Percentiles rank a stretch among this genome's conserved stretches.
Conservation (phyloP, 106 monocot genomes). For the Vanilla planifolia region DNA sequence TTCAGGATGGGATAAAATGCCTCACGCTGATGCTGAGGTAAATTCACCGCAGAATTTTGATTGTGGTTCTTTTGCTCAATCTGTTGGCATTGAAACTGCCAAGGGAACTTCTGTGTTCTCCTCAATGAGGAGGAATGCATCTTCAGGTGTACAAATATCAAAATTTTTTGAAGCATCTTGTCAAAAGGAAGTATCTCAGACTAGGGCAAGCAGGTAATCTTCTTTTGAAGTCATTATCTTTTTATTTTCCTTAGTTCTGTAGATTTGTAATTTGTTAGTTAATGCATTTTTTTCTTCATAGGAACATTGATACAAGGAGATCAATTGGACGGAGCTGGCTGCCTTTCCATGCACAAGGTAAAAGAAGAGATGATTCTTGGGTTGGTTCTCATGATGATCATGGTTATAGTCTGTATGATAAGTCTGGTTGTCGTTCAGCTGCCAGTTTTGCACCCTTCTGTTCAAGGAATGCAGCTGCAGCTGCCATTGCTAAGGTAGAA, state of each 20-base stretch:
- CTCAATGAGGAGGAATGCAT: slow-evolving; percentile 24
- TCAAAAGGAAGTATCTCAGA: slow-evolving; percentile 31
- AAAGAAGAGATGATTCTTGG: slow-evolving; percentile 31
- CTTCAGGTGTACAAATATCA: slow-evolving; percentile 29
- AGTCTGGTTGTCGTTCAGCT: slow-evolving; percentile 32
- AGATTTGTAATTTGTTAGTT: neutral
- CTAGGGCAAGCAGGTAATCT: slow-evolving; percentile 52
- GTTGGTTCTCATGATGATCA: slow-evolving; percentile 13
- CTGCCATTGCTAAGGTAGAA: slow-evolving; percentile 71
- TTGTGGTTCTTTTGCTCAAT: slow-evolving; percentile 5
- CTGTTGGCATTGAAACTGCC: slow-evolving; percentile 7
- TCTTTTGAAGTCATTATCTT: neutral
- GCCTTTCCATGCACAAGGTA: slow-evolving; percentile 22
- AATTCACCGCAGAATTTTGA: slow-evolving; percentile 4
- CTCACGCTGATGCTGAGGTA: slow-evolving; percentile 15
- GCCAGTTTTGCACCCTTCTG: slow-evolving; percentile 22
- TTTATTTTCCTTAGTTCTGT: neutral
- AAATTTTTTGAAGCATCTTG: slow-evolving; percentile 31
- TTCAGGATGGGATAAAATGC: slow-evolving; percentile 78
- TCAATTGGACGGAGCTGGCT: slow-evolving; percentile 22
- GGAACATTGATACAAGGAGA: slow-evolving; percentile 16
- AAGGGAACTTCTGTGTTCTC: slow-evolving; percentile 8
- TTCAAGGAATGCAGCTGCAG: slow-evolving; percentile 70
- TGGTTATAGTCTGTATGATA: slow-evolving; percentile 21
- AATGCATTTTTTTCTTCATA: slow-evolving; percentile 14